Evolutionary conservation across 768 basidiomycete species (phyloP).

Genomic region (Auricularia sp.): DNA sequence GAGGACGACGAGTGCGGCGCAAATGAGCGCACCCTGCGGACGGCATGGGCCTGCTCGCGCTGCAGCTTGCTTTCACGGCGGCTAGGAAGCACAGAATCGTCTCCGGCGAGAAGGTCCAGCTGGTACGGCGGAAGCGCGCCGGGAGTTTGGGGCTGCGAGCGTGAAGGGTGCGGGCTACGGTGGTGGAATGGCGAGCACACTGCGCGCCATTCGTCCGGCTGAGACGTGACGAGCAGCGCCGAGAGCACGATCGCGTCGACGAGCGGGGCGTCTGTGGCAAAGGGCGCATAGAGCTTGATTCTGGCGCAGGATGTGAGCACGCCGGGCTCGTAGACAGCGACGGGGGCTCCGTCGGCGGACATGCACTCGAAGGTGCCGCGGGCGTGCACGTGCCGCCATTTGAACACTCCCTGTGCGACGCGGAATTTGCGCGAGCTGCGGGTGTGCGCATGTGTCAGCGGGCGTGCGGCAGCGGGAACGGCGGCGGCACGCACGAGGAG

Average conservation of each 20-base stretch:
- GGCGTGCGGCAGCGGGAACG: conserved; percentile 8
- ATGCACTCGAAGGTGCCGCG: conserved; percentile 41
- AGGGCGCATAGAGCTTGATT: conserved; percentile 43
- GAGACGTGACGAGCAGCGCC: not conserved
- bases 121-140: not conserved
- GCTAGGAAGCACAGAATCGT: no score
- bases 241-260: not conserved
- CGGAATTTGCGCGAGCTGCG: conserved; percentile 45
- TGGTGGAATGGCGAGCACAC: not conserved
- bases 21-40: not conserved
- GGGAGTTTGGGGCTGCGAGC: not conserved
- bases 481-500: conserved; percentile 33
- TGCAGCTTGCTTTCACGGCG: not conserved
- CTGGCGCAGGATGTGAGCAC: conserved; percentile 37
- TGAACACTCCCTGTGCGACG: conserved; percentile 48
- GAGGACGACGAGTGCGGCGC: not conserved
- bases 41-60: not conserved
- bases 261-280: not conserved
- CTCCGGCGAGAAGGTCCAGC: no score
- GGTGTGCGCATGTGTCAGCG: conserved; percentile 21
- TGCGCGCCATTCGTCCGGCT: not conserved
- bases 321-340: conserved; percentile 53
- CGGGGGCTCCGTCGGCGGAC: conserved; percentile 44
- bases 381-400: conserved; percentile 56
- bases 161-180: not conserved